Conservation (phyloP, 1,139 yeast species). For the Blastobotrys ciferrii region DNA sequence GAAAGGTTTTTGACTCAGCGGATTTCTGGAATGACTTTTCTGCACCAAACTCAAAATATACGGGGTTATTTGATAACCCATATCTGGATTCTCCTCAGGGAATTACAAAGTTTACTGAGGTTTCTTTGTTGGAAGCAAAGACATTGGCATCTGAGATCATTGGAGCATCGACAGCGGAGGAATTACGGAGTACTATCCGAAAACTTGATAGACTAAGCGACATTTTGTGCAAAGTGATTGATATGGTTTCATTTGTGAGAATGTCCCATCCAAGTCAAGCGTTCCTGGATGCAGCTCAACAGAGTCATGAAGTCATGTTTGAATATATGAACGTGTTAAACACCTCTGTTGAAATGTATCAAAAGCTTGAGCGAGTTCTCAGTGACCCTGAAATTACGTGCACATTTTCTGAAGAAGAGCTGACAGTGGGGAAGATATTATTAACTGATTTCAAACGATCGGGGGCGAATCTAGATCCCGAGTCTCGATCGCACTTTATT, state of each 20-base stretch:
- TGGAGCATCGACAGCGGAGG: constrained; percentile 43
- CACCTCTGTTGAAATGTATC: constrained; percentile 74
- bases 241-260: constrained; percentile 87
- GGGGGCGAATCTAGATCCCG: constrained; percentile 76
- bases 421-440: constrained; percentile 75
- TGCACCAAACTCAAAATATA: constrained; percentile 16
- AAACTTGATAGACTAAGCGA: constrained; percentile 85
- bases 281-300: constrained; percentile 80
- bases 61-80: constrained; percentile 76
- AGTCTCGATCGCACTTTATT: constrained; percentile 68
- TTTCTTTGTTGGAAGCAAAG: constrained; percentile 64
- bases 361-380: constrained; percentile 56
- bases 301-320: constrained; percentile 83
- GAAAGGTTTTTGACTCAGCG: constrained; percentile 25
- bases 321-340: constrained; percentile 92
- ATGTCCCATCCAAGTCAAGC: constrained; percentile 77
- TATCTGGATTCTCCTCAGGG: constrained; percentile 70
- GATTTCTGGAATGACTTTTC: constrained; percentile 13
- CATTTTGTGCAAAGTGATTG: constrained; percentile 86
- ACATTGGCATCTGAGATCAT: constrained; percentile 56
- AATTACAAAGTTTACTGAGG: constrained; percentile 60
- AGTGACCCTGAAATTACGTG: constrained; percentile 42
- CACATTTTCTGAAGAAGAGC: constrained; percentile 64
- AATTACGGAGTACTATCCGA: constrained; percentile 54
- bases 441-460: constrained; percentile 86